Evolutionary conservation across 2,329 filamentous ascomycete genomes (phyloP), one percentile per base, ranked within the genome.

Genomic region (Trichophyton rubrum): DNA sequence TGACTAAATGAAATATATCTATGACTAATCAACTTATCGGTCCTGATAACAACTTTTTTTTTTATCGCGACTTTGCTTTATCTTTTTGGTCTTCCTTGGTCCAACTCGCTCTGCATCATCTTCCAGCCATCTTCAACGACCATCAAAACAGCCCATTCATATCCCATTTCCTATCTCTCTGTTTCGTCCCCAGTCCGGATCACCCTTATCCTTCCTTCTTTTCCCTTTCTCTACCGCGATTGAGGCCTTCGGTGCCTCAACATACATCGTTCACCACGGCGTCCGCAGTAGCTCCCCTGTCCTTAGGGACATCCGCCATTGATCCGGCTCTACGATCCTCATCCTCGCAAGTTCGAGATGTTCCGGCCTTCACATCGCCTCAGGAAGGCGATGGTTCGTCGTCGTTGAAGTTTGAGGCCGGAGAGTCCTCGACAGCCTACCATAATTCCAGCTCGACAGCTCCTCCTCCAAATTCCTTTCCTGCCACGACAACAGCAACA

Each of bases 281-380:
- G 76, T 84, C 80, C 73, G 79, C 80, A 69, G 79, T 84, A 73
- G 80, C 80, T 74, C 78, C 79, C 69, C 74, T 82, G 69, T 75
- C 83, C 62, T 83, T 81, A 69, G 76, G 80, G 79, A 79, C 82
- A 66, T 78, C 81, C 77, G 78, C 80, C 77, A 78, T 82, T 71
- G 81, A 78, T 68, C 74, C 75, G 66, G 69, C 72, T 63, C 69
- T 76, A 47, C 73, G 68, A 67, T 72, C 78, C 65, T 79, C 80
- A 65, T 74, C 79, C 65, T 76, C 80, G 15, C 68, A 69, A 61
- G 65, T 68, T 35, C 69, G 67, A 64, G 71, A 74, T 58, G 68
- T 73, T 33, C 60, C 69, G 51, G 67, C 62, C 58, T 74, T 71
- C 66, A 79, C 61, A 69, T 75, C 69, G 70, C 73, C 76, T 43